Evolutionary conservation across 2,329 filamentous ascomycete species (phyloP).

Genomic region (Tolypocladium album): DNA sequence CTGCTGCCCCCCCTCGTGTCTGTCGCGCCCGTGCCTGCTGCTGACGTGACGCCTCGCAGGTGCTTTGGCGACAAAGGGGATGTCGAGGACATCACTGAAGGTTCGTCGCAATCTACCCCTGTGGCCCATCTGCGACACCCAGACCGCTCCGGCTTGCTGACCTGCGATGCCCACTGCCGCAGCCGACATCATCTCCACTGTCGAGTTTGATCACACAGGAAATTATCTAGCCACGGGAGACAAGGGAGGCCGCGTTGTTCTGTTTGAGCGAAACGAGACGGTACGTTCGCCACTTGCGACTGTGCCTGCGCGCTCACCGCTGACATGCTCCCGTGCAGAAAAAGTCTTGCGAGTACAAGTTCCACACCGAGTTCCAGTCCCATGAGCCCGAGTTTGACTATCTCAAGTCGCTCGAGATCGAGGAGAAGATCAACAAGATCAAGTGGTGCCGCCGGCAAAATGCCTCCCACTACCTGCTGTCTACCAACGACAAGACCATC

Average conservation of each 20-base stretch:
- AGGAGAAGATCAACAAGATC: conserved; percentile 99
- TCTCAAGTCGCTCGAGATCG: conserved; percentile 96
- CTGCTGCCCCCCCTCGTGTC: neutral
- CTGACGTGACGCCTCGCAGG: conserved; percentile 36
- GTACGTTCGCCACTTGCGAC: conserved; percentile 37
- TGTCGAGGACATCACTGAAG: conserved; percentile 97
- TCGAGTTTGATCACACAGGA: conserved; percentile 83
- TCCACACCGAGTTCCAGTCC: conserved; percentile 99
- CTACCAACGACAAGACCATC: conserved; percentile 99
- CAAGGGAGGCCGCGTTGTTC: conserved; percentile 74
- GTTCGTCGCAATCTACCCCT: conserved; percentile 32
- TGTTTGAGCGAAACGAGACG: conserved; percentile 92
- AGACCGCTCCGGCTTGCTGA: conserved; percentile 5
- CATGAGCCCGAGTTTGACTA: conserved; percentile 99
- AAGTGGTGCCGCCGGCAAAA: conserved; percentile 99
- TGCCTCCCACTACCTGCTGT: conserved; percentile 93
- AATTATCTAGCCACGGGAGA: conserved; percentile 87
- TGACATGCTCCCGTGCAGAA: conserved; percentile 47
- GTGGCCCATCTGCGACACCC: conserved; percentile 1
- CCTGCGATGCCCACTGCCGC: conserved; percentile 12
- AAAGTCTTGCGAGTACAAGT: conserved; percentile 99
- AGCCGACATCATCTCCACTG: conserved; percentile 88
- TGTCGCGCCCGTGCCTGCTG: conserved; percentile 6
- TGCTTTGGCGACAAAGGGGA: conserved; percentile 99
- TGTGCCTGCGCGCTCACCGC: neutral